Base-by-base conservation (phyloP, 768 basidiomycete species). In the Xanthoconium purpureum region DNA sequence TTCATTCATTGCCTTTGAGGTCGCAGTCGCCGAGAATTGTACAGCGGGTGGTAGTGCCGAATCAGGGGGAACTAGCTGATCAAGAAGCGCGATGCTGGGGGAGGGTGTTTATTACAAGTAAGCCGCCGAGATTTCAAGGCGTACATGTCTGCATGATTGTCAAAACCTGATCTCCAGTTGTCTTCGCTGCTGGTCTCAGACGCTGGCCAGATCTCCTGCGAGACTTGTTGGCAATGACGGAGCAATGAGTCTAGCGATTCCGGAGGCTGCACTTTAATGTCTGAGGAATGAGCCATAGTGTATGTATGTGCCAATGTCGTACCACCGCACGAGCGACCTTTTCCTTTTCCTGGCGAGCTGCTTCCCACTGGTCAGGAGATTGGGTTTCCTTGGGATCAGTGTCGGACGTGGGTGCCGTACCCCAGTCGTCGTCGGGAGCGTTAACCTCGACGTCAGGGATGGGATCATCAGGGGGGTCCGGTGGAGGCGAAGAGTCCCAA, bases 341-440 rank as follows among this genome's bases (percentile, higher is more conserved):
- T 59, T 80, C 80, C 62, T 88, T 86, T 57, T 80, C 73, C 62
- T 73, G 76, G 57, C 74, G 80, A 13, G 87, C 86, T 11, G 69
- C 63, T 60, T 87, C 87, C 88, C 89, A 89, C 69, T 87, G 85
- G 64, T 90, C 86, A 6, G 73, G 66, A 7, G 68, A 63, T 1
- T 18, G 57, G 2, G 32, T 38, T 29, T 36, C 42, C 43, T 74
- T 71, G 8, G 68, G 65, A n/a, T 45, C 48, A 20, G 45, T 28
- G 37, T 60, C 65, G 15, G 67, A 63, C 29, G 45, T 9, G 39
- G 50, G 83, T 12, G 76, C 64, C 3, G 52, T 56, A 39, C 68
- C 73, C 81, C 80, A 82, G 40, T 72, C 75, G 52, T 57, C 54
- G 36, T 59, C 61, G 3, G 24, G 24, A 18, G 17, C 20, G 18